Percentiles rank a stretch among this genome's conserved stretches.
These are phyloP conservation scores for Trichoderma sp. DNA, from an alignment of 2,329 filamentous ascomycete species.

Conservation along the genomic window DNA sequence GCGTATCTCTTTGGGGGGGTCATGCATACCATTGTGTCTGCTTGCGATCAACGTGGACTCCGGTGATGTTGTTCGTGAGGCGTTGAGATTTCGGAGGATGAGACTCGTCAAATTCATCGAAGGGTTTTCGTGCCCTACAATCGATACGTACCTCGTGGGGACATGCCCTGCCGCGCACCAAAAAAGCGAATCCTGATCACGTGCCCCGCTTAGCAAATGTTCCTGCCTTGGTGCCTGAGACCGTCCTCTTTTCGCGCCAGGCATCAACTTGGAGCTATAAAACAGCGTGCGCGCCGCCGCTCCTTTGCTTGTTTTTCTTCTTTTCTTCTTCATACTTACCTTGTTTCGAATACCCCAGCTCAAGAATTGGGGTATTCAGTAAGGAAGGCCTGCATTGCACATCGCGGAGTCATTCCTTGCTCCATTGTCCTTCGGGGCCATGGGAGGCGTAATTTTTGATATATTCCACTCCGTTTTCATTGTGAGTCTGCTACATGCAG, in stretches of 20 bases:
- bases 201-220: constrained; percentile 29
- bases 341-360: constrained; percentile 50
- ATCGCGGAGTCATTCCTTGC: constrained; percentile 52
- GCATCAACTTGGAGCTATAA: constrained; percentile 42
- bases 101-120: constrained; percentile 47
- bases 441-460: constrained; percentile 59
- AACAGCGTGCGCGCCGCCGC: constrained; percentile 29
- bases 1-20: constrained; percentile 32
- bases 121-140: constrained; percentile 50
- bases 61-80: constrained; percentile 46
- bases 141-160: constrained; percentile 42
- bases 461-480: constrained; percentile 48
- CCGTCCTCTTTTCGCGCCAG: constrained; percentile 32
- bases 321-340: constrained; percentile 58
- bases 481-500: constrained; percentile 45
- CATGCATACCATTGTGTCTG: constrained; percentile 56
- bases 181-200: constrained; percentile 31
- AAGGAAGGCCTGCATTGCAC: constrained; percentile 59
- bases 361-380: constrained; percentile 50
- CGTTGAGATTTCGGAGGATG: constrained; percentile 45
- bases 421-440: constrained; percentile 60
- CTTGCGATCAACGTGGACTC: constrained; percentile 54
- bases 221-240: constrained; percentile 27
- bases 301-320: constrained; percentile 35
- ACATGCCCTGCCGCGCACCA: constrained; percentile 32